Base-by-base conservation (phyloP, 495 filamentous ascomycete genomes). In the Tricharina praecox region DNA sequence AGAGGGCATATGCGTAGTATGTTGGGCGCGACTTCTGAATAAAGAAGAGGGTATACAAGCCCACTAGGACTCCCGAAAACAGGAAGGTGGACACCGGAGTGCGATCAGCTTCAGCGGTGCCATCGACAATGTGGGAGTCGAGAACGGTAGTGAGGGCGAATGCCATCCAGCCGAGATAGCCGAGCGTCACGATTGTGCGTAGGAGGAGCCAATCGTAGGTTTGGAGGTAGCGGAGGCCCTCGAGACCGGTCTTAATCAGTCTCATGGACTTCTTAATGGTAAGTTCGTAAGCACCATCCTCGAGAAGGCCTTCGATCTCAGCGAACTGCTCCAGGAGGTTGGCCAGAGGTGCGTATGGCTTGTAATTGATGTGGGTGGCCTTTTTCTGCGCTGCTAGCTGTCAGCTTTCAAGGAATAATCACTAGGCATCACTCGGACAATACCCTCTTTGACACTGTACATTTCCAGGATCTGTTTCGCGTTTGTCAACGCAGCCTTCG, bases 161-260 rank as follows among this genome's bases (percentile, higher is more conserved):
- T 11, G 83, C 79, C 53, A 99, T 93, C 88, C 88, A 99, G 19
- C 92, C 90, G 20, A 95, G 64, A 60, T 95, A 99, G 16, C 92
- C 92, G n/a, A 78, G 60, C 10, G 92, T 92, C 26, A 99, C 82
- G 28, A 96, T 72, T n/a, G 80, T 79, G 42, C 92, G 72, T 26
- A 99, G 63, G 67, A 99, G 96, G n/a, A 96, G 70, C 92, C 92
- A 99, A 64, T 99, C 90, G 53, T 85, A 85, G 0, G 85, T 96
- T 61, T 99, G 92, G 23, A 96, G 71, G 59, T 99, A 99, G 33
- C 90, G 75, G 33, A 99, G 69, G 19, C 92, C 92, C 47, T 84
- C 76, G 1, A 96, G 70, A 3, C 79, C 82, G 15, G 78, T 63
- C 48, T 79, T 74, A 47, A 95, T 79, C 10, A 96, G 66, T 4